Conservation (phyloP, 1,284 basidiomycete species). For the Cutaneotrichosporon curvatum region DNA sequence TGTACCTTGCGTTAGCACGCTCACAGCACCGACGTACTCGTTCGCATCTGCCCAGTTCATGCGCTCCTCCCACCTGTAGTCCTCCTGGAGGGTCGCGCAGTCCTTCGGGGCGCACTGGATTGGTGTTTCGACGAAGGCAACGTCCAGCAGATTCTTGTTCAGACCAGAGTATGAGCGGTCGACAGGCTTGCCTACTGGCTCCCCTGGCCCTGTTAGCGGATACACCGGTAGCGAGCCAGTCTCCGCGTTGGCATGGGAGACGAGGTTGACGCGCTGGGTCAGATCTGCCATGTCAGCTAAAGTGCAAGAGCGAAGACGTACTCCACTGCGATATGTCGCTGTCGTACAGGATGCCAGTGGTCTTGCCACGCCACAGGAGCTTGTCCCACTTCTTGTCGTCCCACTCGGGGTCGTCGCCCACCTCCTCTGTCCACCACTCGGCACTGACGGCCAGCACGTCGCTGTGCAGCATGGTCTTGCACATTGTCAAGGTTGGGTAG, state of each 20-base stretch:
- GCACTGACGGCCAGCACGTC: slow-evolving; percentile 57
- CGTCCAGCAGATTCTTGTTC: slow-evolving; percentile 49
- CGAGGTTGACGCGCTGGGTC: slow-evolving; percentile 50
- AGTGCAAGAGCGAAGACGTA: slow-evolving; percentile 13
- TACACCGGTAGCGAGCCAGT: slow-evolving; percentile 46
- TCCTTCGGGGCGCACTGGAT: slow-evolving; percentile 49
- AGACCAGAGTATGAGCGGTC: slow-evolving; percentile 30
- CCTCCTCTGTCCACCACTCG: slow-evolving; percentile 43
- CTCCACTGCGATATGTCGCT: slow-evolving; percentile 50
- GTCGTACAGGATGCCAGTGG: slow-evolving; percentile 56
- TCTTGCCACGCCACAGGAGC: slow-evolving; percentile 60
- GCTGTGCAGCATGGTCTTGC: slow-evolving; percentile 53
- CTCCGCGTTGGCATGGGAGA: slow-evolving; percentile 40
- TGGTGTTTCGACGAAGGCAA: slow-evolving; percentile 38
- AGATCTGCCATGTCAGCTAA: slow-evolving; percentile 26
- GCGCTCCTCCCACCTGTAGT: slow-evolving; percentile 51
- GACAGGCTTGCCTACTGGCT: slow-evolving; percentile 48
- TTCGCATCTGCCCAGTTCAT: slow-evolving; percentile 52
- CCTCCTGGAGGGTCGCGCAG: slow-evolving; percentile 48
- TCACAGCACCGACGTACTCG: slow-evolving; percentile 48
- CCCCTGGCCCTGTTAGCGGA: slow-evolving; percentile 20
- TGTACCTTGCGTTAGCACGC: slow-evolving; percentile 52
- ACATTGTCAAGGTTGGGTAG: slow-evolving; percentile 54
- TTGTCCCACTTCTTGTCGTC: slow-evolving; percentile 54
- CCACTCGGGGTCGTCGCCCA: slow-evolving; percentile 53